phyloP scores from a whole-genome alignment of 164 flowering plant species.

The Protea cynaroides region DNA sequence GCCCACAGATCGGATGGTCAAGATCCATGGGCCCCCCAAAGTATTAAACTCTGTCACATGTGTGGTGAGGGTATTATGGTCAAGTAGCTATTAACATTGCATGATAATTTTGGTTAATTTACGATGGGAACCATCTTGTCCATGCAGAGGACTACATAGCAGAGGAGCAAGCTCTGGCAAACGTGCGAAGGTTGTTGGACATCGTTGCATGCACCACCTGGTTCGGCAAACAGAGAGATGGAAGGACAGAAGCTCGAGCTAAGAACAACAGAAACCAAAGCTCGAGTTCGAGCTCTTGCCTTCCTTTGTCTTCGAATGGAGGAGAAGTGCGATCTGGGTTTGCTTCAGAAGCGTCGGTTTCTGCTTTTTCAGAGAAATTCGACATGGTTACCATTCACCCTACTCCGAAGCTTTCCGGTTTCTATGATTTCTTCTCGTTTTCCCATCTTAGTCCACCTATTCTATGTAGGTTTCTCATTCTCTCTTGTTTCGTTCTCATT shows the following conservation, averaged over 20 bases:
- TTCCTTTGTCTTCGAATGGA: conserved; percentile 16
- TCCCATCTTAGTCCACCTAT: conserved; percentile 73
- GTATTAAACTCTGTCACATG: background rate
- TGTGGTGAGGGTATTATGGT: background rate
- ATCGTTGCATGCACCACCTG: conserved; percentile 84
- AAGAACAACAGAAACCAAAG: conserved; percentile 31
- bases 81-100: background rate
- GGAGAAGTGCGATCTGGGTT: conserved; percentile 21
- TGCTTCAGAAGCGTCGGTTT: conserved; percentile 19
- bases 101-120: background rate
- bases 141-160: conserved; percentile 69
- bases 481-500: background rate
- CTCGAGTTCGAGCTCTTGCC: background rate
- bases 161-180: conserved; percentile 55
- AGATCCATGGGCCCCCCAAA: too few species aligned
- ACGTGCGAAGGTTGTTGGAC: conserved; percentile 85
- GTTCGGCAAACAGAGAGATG: conserved; percentile 43
- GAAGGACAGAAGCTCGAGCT: conserved; percentile 27
- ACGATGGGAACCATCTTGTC: background rate
- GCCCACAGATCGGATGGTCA: too few species aligned
- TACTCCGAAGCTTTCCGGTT: conserved; percentile 75
- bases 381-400: conserved; percentile 86
- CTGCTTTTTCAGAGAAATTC: conserved; percentile 35
- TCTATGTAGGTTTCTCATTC: conserved; percentile 37
- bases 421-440: conserved; percentile 91